A percentile compares a stretch with the other conserved stretches of the same genome.
Evolutionary conservation across 2,329 filamentous ascomycete genomes (phyloP).

Genomic region (Thelonectria rubi): DNA sequence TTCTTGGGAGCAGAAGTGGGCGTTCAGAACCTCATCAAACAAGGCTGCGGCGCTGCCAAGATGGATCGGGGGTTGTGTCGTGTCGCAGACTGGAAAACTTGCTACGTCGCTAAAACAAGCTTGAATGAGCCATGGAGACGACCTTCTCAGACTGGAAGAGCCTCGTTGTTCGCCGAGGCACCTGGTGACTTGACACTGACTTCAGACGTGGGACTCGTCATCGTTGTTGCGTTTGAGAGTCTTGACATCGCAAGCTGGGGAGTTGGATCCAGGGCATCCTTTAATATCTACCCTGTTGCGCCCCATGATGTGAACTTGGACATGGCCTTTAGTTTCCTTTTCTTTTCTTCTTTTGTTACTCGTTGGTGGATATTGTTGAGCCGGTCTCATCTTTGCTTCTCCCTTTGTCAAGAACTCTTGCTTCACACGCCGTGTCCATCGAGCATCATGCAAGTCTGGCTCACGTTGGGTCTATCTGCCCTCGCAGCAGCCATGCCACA

Average conservation of each 20-base stretch:
- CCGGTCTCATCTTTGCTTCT: slow-evolving; percentile 14
- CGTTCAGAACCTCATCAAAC: not conserved
- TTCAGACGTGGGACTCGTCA: slow-evolving; percentile 23
- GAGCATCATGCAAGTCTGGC: not conserved
- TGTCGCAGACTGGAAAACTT: slow-evolving; percentile 20
- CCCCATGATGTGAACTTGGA: too few species aligned
- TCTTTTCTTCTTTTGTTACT: slow-evolving; percentile 9
- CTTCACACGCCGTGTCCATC: not conserved
- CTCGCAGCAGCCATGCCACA: slow-evolving; percentile 6
- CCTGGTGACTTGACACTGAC: slow-evolving; percentile 18
- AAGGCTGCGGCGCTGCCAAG: slow-evolving; percentile 14
- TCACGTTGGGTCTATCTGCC: not conserved
- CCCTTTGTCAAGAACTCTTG: not conserved
- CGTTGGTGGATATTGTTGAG: slow-evolving; percentile 12
- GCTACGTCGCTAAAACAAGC: slow-evolving; percentile 9
- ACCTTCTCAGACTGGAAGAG: too few species aligned
- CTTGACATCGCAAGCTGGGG: not conserved
- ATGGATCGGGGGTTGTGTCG: not conserved
- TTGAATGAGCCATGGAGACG: not conserved
- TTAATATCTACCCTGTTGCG: not conserved
- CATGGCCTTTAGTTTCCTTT: not conserved
- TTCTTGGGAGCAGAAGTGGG: not conserved
- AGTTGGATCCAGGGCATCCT: not conserved
- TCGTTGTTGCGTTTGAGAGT: not conserved
- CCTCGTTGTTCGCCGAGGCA: not conserved